Evolutionary conservation across 371 early-diverging fungal genomes (phyloP).

Genomic region (Capillidium rhysosporum): DNA sequence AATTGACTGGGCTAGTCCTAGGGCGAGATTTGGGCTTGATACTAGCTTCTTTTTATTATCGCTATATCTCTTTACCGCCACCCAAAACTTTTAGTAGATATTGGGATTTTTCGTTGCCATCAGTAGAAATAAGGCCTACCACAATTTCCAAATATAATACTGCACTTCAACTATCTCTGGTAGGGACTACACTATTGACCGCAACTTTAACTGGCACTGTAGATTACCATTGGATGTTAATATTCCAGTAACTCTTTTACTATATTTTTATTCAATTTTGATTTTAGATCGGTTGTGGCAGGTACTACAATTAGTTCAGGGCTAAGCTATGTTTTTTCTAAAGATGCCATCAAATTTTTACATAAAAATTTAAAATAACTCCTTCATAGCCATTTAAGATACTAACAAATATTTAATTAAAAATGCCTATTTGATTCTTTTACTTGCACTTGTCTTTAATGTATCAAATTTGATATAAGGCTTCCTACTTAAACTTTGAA

Average conservation of each 20-base stretch:
- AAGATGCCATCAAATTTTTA: conserved; percentile 47
- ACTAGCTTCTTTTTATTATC: conserved; percentile 54
- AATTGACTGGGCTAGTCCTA: conserved; percentile 63
- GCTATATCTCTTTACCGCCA: conserved; percentile 70
- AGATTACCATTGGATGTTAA: conserved; percentile 10
- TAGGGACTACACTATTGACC: conserved; percentile 45
- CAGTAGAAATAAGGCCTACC: conserved; percentile 79
- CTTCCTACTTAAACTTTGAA: too few relatives aligned
- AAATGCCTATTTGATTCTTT: too few relatives aligned
- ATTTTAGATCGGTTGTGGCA: conserved; percentile 37
- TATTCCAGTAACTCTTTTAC: conserved; percentile 18
- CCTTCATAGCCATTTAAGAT: too few relatives aligned
- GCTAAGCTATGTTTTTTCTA: conserved; percentile 49
- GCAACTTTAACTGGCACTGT: conserved; percentile 30
- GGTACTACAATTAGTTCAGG: conserved; percentile 67
- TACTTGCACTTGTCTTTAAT: too few relatives aligned
- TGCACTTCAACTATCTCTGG: conserved; percentile 58
- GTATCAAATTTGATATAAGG: too few relatives aligned
- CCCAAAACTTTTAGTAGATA: conserved; percentile 76
- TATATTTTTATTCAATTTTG: too few relatives aligned
- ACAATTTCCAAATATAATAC: conserved; percentile 83
- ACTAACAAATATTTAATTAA: too few relatives aligned
- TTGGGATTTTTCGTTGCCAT: conserved; percentile 76
- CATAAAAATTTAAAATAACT: too few relatives aligned
- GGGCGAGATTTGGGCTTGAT: conserved; percentile 71